Percentiles rank a stretch among this genome's conserved stretches.
Evolutionary conservation across 148 eudicot species (phyloP).

Genomic region (Rhododendron molle): DNA sequence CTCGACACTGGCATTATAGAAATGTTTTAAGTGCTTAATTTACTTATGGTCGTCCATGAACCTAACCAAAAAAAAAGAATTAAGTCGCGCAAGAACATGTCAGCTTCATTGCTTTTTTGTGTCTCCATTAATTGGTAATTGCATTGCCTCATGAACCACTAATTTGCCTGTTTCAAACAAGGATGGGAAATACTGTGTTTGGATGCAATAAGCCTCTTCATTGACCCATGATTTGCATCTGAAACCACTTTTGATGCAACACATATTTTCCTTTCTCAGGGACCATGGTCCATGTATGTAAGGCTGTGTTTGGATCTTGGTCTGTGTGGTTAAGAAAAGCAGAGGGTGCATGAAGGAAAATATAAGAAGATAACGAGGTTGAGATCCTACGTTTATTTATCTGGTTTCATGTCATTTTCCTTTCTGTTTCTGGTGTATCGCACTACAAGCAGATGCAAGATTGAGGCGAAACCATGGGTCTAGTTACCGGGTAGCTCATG

Average conservation of each 20-base stretch:
- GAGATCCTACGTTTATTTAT: neutral
- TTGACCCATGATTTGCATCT: neutral
- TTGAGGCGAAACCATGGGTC: neutral
- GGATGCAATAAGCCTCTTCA: neutral
- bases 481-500: neutral
- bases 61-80: neutral
- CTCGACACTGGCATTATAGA: conserved; percentile 1
- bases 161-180: neutral
- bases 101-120: neutral
- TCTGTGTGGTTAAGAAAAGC: neutral
- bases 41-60: neutral
- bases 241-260: neutral
- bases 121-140: neutral
- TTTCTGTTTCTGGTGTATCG: neutral
- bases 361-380: neutral
- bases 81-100: neutral
- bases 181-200: neutral
- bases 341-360: neutral
- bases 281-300: neutral
- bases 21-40: neutral
- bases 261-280: neutral
- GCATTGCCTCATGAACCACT: neutral
- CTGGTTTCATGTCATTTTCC: neutral
- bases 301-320: neutral
- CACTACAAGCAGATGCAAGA: neutral